Evolutionary conservation across 768 basidiomycete species (phyloP).

Genomic region (Tricholoma saponaceum): DNA sequence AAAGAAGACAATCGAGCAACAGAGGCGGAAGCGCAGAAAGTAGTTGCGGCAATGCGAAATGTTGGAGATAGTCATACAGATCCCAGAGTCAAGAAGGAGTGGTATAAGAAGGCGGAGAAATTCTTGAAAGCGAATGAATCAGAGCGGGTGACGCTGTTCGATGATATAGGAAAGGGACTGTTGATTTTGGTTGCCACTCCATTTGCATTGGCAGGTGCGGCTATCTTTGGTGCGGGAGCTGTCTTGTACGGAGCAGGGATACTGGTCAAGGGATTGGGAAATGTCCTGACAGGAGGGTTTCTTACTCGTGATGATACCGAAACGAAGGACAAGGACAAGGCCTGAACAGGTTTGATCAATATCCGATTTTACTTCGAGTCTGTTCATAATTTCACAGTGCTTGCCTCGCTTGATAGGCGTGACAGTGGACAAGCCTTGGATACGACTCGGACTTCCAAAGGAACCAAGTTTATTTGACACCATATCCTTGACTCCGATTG

Average conservation of each 20-base stretch:
- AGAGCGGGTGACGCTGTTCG: background rate
- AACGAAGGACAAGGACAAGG: background rate
- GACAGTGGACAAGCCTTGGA: too few relatives aligned
- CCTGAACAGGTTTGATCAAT: background rate
- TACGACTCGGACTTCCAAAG: too few relatives aligned
- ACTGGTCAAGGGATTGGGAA: constrained; percentile 6
- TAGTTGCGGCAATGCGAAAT: background rate
- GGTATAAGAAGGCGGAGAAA: background rate
- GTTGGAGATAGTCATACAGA: background rate
- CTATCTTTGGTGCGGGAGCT: constrained; percentile 3
- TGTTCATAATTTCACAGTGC: too few relatives aligned
- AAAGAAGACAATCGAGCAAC: background rate
- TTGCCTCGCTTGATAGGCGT: too few relatives aligned
- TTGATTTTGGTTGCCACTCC: background rate
- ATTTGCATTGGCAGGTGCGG: constrained; percentile 3
- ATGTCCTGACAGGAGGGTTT: background rate
- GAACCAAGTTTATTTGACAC: too few relatives aligned
- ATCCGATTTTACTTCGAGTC: too few relatives aligned
- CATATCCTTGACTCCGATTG: too few relatives aligned
- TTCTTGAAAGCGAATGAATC: background rate
- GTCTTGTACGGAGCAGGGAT: constrained; percentile 5
- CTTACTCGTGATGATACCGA: background rate
- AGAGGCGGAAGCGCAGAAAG: background rate
- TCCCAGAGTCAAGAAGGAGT: background rate
- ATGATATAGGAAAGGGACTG: background rate